Evolutionary conservation across 345 rosid genomes (phyloP), one percentile per base, ranked within the genome.

Genomic region (Corchorus capsularis): DNA sequence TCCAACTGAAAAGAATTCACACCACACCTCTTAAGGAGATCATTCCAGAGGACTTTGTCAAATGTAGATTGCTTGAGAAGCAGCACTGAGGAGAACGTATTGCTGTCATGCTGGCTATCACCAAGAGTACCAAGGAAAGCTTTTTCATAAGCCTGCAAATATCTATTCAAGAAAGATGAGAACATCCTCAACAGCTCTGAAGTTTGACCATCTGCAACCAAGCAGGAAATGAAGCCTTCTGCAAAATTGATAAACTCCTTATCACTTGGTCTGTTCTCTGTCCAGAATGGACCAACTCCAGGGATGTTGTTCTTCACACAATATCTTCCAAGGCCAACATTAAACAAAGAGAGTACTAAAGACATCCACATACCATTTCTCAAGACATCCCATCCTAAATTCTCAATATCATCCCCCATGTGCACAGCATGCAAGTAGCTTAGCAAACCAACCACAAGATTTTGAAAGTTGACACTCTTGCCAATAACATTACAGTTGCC

Each of bases 361-460:
- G 94, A 91, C 81, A 96, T 80, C 94, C 97, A 92, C 63, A 87
- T 81, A 45, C 93, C 98, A 83, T 82, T 86, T 75, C 94, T 90
- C 69, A 91, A 84, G 79, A 89, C 93, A 83, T 90, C 92, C 98
- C 98, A 93, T 63, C 94, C 96, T 75, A 89, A 79, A 71, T 85
- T 89, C 78, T 86, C 85, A 77, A 86, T 52, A 63, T 78, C 86
- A 75, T 81, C 85, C 2, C 84, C 83, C 66, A 88, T 78, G 71
- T 83, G 73, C 69, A 81, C 32, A 62, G 83, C 82, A 75, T 79
- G 69, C 79, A 92, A 83, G 57, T 75, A 80, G 76, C 82, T 75
- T 72, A 96, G 82, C 78, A 89, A 85, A 53, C 80, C 80, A 37
- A 87, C 68, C 46, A 91, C 77, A 83, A 79, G 83, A 71, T 84